These are phyloP conservation scores for Pythium aquatile DNA, from an alignment of 352 stramenopile genomes.

Conservation along the genomic window DNA sequence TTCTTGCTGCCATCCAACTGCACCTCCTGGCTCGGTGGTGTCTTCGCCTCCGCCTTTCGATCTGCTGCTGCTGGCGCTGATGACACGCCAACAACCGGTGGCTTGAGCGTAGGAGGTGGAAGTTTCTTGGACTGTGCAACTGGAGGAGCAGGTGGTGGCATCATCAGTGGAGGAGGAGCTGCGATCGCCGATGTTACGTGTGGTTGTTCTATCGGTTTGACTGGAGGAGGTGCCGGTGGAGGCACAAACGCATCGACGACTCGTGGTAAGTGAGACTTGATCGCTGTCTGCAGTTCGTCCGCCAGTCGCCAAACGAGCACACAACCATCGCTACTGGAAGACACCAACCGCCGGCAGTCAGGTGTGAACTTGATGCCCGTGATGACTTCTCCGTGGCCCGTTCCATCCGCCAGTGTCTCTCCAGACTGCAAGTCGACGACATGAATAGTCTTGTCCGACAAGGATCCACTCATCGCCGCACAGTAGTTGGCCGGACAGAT, in stretches of 20 bases:
- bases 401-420: slow-evolving; percentile 70
- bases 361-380: slow-evolving; percentile 83
- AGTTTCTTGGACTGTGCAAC: slow-evolving; percentile 16
- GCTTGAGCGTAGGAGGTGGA: background rate
- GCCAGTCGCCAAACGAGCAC: slow-evolving; percentile 88
- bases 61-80: background rate
- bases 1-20: background rate
- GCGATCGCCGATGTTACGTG: background rate
- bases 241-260: slow-evolving; percentile 31
- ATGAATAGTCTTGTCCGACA: slow-evolving; percentile 85
- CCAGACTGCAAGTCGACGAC: slow-evolving; percentile 81
- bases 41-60: slow-evolving; percentile 11
- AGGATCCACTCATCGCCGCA: slow-evolving; percentile 78
- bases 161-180: background rate
- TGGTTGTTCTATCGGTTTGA: background rate
- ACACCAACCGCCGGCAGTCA: slow-evolving; percentile 86
- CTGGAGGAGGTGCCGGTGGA: slow-evolving; percentile 31
- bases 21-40: background rate
- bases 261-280: slow-evolving; percentile 53
- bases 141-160: slow-evolving; percentile 33
- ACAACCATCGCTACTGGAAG: slow-evolving; percentile 77
- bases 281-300: slow-evolving; percentile 67
- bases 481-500: slow-evolving; percentile 66
- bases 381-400: slow-evolving; percentile 82
- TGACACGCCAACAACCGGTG: background rate